Evolutionary conservation across 345 rosid genomes (phyloP).

Genomic region (Camelina neglecta): DNA sequence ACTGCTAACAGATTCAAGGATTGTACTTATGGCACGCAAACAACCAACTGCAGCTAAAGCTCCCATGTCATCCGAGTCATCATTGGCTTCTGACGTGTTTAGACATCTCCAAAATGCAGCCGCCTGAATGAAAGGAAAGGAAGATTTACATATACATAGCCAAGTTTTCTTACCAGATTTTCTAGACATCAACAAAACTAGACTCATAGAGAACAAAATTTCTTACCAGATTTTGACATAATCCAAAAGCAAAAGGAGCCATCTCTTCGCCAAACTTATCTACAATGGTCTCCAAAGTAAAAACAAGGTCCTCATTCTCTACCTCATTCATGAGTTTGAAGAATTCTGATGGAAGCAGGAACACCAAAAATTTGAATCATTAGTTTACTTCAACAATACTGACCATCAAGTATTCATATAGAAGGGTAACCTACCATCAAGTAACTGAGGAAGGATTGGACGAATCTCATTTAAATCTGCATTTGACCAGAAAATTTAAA

Average conservation of each 20-base stretch:
- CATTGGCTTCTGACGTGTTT: slow-evolving; percentile 86
- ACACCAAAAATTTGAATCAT: slow-evolving; percentile 8
- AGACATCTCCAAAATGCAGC: slow-evolving; percentile 97
- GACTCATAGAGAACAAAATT: slow-evolving; percentile 24
- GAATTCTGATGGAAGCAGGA: slow-evolving; percentile 59
- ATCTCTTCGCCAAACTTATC: slow-evolving; percentile 98
- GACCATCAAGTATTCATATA: slow-evolving; percentile 29
- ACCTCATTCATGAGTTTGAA: slow-evolving; percentile 97
- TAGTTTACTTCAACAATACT: slow-evolving; percentile 12
- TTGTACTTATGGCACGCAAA: slow-evolving; percentile 95
- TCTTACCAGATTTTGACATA: slow-evolving; percentile 94
- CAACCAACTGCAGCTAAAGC: slow-evolving; percentile 98
- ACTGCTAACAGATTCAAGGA: slow-evolving; percentile 92
- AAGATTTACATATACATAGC: not conserved
- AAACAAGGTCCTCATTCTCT: slow-evolving; percentile 94
- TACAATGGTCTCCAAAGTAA: slow-evolving; percentile 88
- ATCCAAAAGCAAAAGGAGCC: slow-evolving; percentile 93
- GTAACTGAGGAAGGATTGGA: slow-evolving; percentile 89
- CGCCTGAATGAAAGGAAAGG: slow-evolving; percentile 55
- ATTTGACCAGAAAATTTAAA: slow-evolving; percentile 9
- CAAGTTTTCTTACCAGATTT: not conserved
- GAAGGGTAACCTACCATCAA: slow-evolving; percentile 68
- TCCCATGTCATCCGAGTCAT: slow-evolving; percentile 85
- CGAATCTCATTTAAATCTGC: slow-evolving; percentile 94
- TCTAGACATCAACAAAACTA: slow-evolving; percentile 19